Evolutionary conservation across 1,284 basidiomycete genomes (phyloP), one percentile per base, ranked within the genome.

Genomic region (Phellopilus nigrolimitatus): DNA sequence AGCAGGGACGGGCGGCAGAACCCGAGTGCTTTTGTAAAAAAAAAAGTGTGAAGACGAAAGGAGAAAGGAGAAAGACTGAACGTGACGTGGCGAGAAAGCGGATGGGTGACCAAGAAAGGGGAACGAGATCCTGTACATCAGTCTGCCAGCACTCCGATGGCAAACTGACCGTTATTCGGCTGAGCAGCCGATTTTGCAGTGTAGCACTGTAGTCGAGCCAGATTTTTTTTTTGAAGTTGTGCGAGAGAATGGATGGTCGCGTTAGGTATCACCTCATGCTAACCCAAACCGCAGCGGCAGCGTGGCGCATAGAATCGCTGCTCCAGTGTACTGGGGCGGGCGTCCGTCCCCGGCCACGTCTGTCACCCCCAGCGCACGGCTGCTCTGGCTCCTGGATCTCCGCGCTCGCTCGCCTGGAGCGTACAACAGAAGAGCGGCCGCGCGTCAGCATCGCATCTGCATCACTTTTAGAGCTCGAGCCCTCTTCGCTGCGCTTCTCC

Each of bases 281-380:
- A 4, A 34, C 19, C 45, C 45, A 22, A 7, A 21, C 45, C 10
- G 13, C 33, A 9, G 12, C 31, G 4, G 21, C 22, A 9, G 28
- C 1, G 28, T 4, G 12, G 4, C 21, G 48, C 24, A 34, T 34
- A n/a, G 30, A 21, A 19, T 36, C 21, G 10, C 24, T 24, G n/a
- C 3, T 15, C 7, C 49, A 24, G n/a, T 41, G 31, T 15, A 12
- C 41, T 28, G 45, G 39, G 21, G 51, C 27, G 6, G 51, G 51
- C 6, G 51, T 53, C 28, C 51, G 38, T 17, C 51, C 51, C 22
- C 45, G 51, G 15, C 45, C 51, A n/a, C 51, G 51, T 6, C 51
- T 45, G 17, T 53, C 45, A n/a, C 51, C 45, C n/a, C 45, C 44
- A 25, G 28, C 30, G 34, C 46, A 49, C 25, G 22, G 33, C 2